A percentile compares a stretch with the other conserved stretches of the same genome.
phyloP scores from a whole-genome alignment of 768 basidiomycete genomes.

The Lyophyllum shimeji region DNA sequence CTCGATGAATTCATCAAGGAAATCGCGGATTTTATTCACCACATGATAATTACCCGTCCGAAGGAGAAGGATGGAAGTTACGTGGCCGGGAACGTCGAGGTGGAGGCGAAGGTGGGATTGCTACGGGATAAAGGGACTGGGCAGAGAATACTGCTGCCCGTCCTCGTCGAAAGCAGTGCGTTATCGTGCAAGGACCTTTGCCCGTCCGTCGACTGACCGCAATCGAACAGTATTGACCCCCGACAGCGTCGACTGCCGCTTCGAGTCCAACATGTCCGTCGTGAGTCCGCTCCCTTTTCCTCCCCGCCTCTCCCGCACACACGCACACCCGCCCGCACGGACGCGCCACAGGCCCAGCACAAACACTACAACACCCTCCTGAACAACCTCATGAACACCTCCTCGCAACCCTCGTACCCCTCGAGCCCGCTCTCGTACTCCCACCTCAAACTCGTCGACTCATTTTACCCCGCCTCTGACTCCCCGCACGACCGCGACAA shows the following conservation, averaged over 20 bases:
- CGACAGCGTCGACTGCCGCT: slow-evolving; percentile 62
- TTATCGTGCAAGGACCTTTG: slow-evolving; percentile 16
- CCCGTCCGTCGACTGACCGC: neutral
- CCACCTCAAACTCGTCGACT: slow-evolving; percentile 79
- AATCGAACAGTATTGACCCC: slow-evolving; percentile 60
- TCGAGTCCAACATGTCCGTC: slow-evolving; percentile 91
- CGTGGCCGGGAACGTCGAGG: slow-evolving; percentile 64
- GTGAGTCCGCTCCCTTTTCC: slow-evolving; percentile 44
- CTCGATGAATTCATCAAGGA: slow-evolving; percentile 92
- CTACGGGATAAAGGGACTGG: slow-evolving; percentile 58
- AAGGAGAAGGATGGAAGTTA: slow-evolving; percentile 20
- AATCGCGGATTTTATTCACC: slow-evolving; percentile 85
- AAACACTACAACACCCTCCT: slow-evolving; percentile 82
- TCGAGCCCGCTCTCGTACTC: slow-evolving; percentile 66
- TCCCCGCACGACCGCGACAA: slow-evolving; percentile 47
- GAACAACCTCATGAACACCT: slow-evolving; percentile 72
- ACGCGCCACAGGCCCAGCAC: slow-evolving; percentile 74
- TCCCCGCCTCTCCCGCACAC: slow-evolving; percentile 13
- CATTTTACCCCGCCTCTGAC: slow-evolving; percentile 61
- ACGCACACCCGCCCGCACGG: neutral
- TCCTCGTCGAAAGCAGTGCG: slow-evolving; percentile 84
- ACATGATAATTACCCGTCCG: slow-evolving; percentile 60
- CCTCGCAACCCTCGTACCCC: slow-evolving; percentile 49
- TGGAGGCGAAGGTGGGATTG: slow-evolving; percentile 89
- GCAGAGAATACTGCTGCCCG: slow-evolving; percentile 64